A percentile compares a stretch with the other conserved stretches of the same genome.
Evolutionary conservation across 495 filamentous ascomycete genomes (phyloP).

Genomic region (Ramalina intermedia): DNA sequence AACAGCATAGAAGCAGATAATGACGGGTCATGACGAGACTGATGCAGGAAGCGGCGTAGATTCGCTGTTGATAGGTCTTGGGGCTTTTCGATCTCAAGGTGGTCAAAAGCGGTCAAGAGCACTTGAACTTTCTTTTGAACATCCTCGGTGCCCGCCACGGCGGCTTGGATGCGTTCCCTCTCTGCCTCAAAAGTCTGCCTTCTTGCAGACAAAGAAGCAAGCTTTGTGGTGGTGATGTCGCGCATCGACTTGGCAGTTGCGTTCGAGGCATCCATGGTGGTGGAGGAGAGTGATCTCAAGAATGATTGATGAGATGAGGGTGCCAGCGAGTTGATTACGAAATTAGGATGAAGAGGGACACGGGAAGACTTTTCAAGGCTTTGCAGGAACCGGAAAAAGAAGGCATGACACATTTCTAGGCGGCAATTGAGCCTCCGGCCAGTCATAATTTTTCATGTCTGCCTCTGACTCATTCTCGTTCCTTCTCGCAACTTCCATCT

Average conservation of each 20-base stretch:
- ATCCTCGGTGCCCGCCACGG: neutral
- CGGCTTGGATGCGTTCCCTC: slow-evolving; percentile 1
- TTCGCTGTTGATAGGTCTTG: slow-evolving; percentile 12
- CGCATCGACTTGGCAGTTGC: slow-evolving; percentile 8
- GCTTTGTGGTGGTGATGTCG: slow-evolving; percentile 4
- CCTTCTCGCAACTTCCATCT: too few relatives aligned
- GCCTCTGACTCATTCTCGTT: too few relatives aligned
- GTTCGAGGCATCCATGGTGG: slow-evolving; percentile 5
- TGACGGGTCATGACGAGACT: slow-evolving; percentile 28
- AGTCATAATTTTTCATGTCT: too few relatives aligned
- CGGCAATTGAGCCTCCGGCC: too few relatives aligned
- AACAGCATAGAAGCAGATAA: slow-evolving; percentile 21
- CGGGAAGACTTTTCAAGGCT: too few relatives aligned
- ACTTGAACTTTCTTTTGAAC: neutral
- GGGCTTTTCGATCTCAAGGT: neutral
- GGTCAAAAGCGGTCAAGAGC: slow-evolving; percentile 3
- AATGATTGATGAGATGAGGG: too few relatives aligned
- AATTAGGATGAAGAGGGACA: too few relatives aligned
- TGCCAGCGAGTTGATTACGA: too few relatives aligned
- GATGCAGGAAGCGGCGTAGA: slow-evolving; percentile 26
- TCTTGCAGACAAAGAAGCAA: slow-evolving; percentile 1
- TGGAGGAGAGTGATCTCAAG: too few relatives aligned
- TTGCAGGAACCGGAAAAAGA: too few relatives aligned
- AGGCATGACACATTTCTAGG: too few relatives aligned
- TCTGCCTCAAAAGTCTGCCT: neutral